Evolutionary conservation across 257 asterid species (phyloP).

Genomic region (Solanum etuberosum): DNA sequence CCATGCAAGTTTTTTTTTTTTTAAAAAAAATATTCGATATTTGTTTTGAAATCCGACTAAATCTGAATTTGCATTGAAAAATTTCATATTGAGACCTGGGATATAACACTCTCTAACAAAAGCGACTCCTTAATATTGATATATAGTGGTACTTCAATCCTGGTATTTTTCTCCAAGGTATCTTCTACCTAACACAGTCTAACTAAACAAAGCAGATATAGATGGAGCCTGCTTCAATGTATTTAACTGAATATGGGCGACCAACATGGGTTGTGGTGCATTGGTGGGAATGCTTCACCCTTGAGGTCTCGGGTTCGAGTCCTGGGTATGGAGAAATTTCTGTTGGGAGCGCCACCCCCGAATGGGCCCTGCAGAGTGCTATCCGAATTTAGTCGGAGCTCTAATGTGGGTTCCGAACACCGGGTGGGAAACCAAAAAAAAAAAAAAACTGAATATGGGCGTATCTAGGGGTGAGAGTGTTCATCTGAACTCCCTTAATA

Average conservation of each 20-base stretch:
- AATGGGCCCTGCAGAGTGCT: too few relatives aligned
- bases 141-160: not conserved
- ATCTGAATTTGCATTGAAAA: rapidly evolving
- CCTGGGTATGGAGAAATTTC: too few relatives aligned
- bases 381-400: too few relatives aligned
- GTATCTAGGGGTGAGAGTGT: not conserved
- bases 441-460: not conserved
- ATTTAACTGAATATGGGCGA: not conserved
- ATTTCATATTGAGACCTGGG: not conserved
- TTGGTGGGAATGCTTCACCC: too few relatives aligned
- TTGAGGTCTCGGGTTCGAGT: too few relatives aligned
- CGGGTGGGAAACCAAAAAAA: too few relatives aligned
- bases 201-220: not conserved
- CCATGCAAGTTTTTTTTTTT: not conserved
- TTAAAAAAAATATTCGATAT: too few relatives aligned
- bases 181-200: not conserved
- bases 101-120: not conserved
- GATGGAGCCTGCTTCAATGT: not conserved
- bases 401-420: too few relatives aligned
- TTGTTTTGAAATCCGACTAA: too few relatives aligned
- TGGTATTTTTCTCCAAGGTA: too few relatives aligned
- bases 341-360: too few relatives aligned
- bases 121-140: not conserved
- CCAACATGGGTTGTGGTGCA: too few relatives aligned
- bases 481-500: not conserved